Conservation (phyloP, 2,329 filamentous ascomycete genomes). For the Neopestalotiopsis rosae region DNA sequence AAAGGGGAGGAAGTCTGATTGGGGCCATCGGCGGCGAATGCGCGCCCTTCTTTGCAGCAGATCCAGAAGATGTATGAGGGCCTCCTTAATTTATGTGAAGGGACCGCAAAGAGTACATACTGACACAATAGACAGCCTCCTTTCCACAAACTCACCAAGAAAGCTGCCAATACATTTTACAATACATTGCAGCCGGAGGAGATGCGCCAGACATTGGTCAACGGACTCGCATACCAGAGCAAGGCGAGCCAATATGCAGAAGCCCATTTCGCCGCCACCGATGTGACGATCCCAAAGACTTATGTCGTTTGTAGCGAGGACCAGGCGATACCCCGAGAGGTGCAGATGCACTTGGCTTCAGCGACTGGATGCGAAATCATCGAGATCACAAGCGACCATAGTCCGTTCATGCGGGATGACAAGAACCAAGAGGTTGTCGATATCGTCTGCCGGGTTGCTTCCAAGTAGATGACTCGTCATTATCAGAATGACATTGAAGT, state of each 20-base stretch:
- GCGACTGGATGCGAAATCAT: conserved; percentile 22
- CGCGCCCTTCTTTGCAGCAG: background rate
- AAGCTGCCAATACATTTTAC: conserved; percentile 14
- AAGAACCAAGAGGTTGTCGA: conserved; percentile 8
- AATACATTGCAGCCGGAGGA: conserved; percentile 8
- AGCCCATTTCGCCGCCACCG: conserved; percentile 26
- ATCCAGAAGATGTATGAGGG: background rate
- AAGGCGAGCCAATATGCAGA: conserved; percentile 24
- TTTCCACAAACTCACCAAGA: background rate
- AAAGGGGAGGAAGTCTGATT: conserved; percentile 25
- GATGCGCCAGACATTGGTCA: background rate
- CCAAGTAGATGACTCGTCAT: background rate
- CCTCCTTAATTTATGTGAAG: background rate
- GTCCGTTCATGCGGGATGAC: conserved; percentile 26
- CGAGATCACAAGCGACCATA: conserved; percentile 27
- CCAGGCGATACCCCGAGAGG: conserved; percentile 23
- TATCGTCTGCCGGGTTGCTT: background rate
- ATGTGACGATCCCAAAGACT: conserved; percentile 30
- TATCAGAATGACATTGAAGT: too few relatives aligned
- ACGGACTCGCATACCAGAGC: conserved; percentile 23
- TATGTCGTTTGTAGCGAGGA: conserved; percentile 35
- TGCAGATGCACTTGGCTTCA: conserved; percentile 29
- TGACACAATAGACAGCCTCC: background rate
- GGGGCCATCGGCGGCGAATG: conserved; percentile 21
- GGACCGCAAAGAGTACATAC: background rate